Evolutionary conservation across 495 filamentous ascomycete genomes (phyloP), one percentile per base, ranked within the genome.

Genomic region (Penicillium bovifimosum): DNA sequence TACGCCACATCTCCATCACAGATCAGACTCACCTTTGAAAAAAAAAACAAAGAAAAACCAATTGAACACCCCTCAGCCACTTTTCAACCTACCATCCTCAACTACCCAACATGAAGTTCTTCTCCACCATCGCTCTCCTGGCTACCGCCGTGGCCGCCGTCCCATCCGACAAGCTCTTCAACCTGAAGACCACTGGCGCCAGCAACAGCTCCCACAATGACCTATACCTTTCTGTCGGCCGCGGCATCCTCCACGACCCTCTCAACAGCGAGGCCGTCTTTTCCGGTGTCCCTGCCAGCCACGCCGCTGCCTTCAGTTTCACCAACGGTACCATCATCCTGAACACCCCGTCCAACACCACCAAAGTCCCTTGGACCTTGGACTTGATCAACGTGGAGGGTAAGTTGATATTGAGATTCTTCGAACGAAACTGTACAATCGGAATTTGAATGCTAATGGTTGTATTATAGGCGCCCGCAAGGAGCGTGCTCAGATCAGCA

Each of bases 221-320:
- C 40, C 50, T 63, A 8, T 63, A 52, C 50, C 49, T 63, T 10
- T 49, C 55, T 6, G 28, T 46, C 17, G 43, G 43, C 18, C 51
- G 36, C 18, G 48, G 48, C 8, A 20, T 50, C 44, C 55, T 53
- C 41, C 16, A 51, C 4, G 54, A 53, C 32, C 60, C 60, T 1
- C 41, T 62, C 10, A 59, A 58, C 50, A 65, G 56, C 32, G 45
- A 52, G 29, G 59, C 59, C 16, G 46, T 67, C 24, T 53, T 66
- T 31, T 17, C 53, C 31, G 45, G 53, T 8, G 45, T 35, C 31
- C 18, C 45, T 0, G 33, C 48, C 26, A 34, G 40, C 16, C 29
- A 10, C n/a, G 60, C 62, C 9, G 53, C 47, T 8, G 44, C 29
- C 10, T 65, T 65, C 43, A 47, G 36, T 40, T n/a, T 60, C 7